A percentile compares a stretch with the other conserved stretches of the same genome.
Conservation (phyloP, 1,139 yeast species). For the Yamadazyma atlantica region DNA sequence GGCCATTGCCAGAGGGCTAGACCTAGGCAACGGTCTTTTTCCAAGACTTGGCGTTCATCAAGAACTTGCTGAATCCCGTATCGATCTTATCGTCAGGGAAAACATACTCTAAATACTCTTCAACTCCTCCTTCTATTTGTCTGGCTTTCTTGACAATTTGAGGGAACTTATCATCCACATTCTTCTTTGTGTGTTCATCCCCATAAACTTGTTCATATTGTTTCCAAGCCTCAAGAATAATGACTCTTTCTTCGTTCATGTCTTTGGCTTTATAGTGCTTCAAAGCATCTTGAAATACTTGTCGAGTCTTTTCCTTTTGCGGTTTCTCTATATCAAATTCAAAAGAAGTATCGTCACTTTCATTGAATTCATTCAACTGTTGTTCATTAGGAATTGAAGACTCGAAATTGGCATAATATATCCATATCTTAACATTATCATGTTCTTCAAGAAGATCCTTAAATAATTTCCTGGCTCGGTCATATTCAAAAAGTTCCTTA, state of each 20-base stretch:
- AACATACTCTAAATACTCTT: slow-evolving; percentile 61
- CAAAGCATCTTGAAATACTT: slow-evolving; percentile 57
- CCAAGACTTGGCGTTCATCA: slow-evolving; percentile 69
- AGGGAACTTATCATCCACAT: slow-evolving; percentile 55
- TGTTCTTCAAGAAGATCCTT: slow-evolving; percentile 39
- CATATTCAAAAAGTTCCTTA: slow-evolving; percentile 57
- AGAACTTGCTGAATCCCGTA: slow-evolving; percentile 44
- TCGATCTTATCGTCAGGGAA: slow-evolving; percentile 61
- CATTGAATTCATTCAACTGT: slow-evolving; percentile 45
- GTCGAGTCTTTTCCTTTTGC: slow-evolving; percentile 53
- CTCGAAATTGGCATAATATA: slow-evolving; percentile 71
- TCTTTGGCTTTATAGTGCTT: slow-evolving; percentile 35
- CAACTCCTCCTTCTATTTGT: slow-evolving; percentile 44
- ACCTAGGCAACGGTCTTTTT: no score
- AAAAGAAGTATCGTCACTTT: slow-evolving; percentile 45
- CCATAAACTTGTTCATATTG: slow-evolving; percentile 72
- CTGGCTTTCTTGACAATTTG: slow-evolving; percentile 49
- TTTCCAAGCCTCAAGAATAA: slow-evolving; percentile 62
- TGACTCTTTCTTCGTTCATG: slow-evolving; percentile 47
- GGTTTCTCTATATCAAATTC: slow-evolving; percentile 53
- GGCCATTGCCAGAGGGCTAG: no score
- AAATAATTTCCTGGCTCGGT: slow-evolving; percentile 55
- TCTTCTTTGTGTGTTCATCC: slow-evolving; percentile 28
- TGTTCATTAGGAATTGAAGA: slow-evolving; percentile 58
- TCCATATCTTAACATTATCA: slow-evolving; percentile 52